These are phyloP conservation scores for Plasmodium gaboni DNA, from an alignment of 169 alveolate species.

Conservation along the genomic window DNA sequence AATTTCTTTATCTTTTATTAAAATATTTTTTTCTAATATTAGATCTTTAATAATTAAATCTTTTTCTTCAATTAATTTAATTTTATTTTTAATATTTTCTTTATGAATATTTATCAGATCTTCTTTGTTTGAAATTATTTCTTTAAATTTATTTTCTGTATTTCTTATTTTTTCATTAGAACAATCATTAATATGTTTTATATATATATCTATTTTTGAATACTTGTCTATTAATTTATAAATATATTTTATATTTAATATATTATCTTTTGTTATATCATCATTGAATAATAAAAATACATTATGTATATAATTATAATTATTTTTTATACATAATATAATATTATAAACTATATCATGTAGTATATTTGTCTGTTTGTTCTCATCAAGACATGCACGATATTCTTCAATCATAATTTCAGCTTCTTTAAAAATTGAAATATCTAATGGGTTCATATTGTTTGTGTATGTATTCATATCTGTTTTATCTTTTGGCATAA, in stretches of 20 bases:
- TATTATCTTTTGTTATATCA: neutral
- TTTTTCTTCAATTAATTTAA: neutral
- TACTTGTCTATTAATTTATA: constrained; percentile 28
- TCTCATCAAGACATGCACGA: neutral
- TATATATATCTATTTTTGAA: constrained; percentile 14
- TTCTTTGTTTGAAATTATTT: neutral
- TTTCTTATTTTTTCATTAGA: constrained; percentile 5
- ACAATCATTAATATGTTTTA: neutral
- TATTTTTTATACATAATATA: constrained; percentile 4
- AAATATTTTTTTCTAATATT: neutral
- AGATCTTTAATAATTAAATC: constrained; percentile 6
- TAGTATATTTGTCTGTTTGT: neutral
- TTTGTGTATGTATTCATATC: no score
- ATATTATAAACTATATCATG: neutral
- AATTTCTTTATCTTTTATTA: constrained; percentile 9
- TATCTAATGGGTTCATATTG: no score
- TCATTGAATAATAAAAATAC: constrained; percentile 26
- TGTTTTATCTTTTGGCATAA: no score
- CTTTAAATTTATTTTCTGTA: neutral
- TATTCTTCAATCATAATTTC: no score
- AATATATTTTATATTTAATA: constrained; percentile 10
- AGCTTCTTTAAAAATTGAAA: no score
- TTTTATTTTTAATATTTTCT: neutral
- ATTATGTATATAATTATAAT: neutral
- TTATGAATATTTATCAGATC: neutral